Evolutionary conservation across 1,284 basidiomycete genomes (phyloP).

Genomic region (Jaminaea rosea): DNA sequence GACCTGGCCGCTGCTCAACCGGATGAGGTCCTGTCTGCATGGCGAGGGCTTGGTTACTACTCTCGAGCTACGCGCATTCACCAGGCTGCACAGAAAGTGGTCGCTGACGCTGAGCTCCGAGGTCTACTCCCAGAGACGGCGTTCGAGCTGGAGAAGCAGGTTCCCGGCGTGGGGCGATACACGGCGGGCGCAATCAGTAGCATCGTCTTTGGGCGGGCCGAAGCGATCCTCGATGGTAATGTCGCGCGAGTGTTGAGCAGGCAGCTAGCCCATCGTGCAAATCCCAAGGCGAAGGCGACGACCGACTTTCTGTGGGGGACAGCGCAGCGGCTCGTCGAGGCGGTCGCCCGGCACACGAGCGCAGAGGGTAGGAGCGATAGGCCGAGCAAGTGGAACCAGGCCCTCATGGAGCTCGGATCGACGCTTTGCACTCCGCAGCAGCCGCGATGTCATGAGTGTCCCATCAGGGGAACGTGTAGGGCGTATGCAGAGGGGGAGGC

Average conservation of each 20-base stretch:
- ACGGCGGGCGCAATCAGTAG: slow-evolving; percentile 53
- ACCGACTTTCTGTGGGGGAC: slow-evolving; percentile 36
- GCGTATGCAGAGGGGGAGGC: slow-evolving; percentile 10
- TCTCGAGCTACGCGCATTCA: slow-evolving; percentile 41
- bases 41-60: slow-evolving; percentile 44
- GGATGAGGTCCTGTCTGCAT: slow-evolving; percentile 40
- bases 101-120: slow-evolving; percentile 49
- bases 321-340: slow-evolving; percentile 27
- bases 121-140: slow-evolving; percentile 72
- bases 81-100: slow-evolving; percentile 32
- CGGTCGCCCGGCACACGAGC: slow-evolving; percentile 5
- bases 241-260: slow-evolving; percentile 36
- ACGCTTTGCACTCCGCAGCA: slow-evolving; percentile 27
- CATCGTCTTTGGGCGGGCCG: slow-evolving; percentile 39
- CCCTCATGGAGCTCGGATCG: slow-evolving; percentile 43
- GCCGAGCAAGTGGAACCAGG: slow-evolving; percentile 43
- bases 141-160: slow-evolving; percentile 67
- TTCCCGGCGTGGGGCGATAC: slow-evolving; percentile 84
- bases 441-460: slow-evolving; percentile 29
- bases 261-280: slow-evolving; percentile 33
- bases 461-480: slow-evolving; percentile 10
- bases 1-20: slow-evolving; percentile 62
- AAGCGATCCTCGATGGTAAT: slow-evolving; percentile 42
- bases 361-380: slow-evolving; percentile 4
- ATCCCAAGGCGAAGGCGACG: slow-evolving; percentile 30